Conservation (phyloP, 805 yeast genomes). For the Candida arabinofermentans region DNA sequence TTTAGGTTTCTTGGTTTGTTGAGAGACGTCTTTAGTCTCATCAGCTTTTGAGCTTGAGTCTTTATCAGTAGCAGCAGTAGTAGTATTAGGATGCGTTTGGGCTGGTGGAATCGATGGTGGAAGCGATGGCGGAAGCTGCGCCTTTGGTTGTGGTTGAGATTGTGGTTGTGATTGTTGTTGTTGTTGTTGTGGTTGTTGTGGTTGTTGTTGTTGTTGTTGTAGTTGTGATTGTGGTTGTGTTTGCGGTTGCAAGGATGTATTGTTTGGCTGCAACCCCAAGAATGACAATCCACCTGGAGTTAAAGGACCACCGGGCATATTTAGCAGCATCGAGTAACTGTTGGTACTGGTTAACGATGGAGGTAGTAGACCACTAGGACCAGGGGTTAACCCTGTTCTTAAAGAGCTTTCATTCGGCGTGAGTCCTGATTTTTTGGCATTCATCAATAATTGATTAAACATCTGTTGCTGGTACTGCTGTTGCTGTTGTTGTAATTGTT, state of each 20-base stretch:
- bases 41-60: neutral
- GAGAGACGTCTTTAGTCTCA: neutral
- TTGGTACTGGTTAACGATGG: constrained; percentile 13
- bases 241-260: neutral
- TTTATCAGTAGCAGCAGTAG: neutral
- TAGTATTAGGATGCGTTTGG: no score
- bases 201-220: neutral
- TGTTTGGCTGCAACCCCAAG: constrained; percentile 10
- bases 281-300: constrained; percentile 23
- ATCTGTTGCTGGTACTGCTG: constrained; percentile 16
- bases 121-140: no score
- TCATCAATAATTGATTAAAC: constrained; percentile 22
- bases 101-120: no score
- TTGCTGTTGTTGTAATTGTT: constrained; percentile 9
- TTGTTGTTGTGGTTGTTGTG: constrained; percentile 3
- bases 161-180: constrained; percentile 6
- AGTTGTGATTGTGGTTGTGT: no score
- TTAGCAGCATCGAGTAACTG: constrained; percentile 20
- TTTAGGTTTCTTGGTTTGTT: neutral
- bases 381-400: constrained; percentile 72
- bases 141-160: neutral
- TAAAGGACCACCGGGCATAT: constrained; percentile 22
- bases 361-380: constrained; percentile 37
- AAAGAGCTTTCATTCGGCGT: constrained; percentile 75
- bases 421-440: constrained; percentile 49